Conservation (phyloP, 176 grass and related monocot species). For the Carex scoparia region DNA sequence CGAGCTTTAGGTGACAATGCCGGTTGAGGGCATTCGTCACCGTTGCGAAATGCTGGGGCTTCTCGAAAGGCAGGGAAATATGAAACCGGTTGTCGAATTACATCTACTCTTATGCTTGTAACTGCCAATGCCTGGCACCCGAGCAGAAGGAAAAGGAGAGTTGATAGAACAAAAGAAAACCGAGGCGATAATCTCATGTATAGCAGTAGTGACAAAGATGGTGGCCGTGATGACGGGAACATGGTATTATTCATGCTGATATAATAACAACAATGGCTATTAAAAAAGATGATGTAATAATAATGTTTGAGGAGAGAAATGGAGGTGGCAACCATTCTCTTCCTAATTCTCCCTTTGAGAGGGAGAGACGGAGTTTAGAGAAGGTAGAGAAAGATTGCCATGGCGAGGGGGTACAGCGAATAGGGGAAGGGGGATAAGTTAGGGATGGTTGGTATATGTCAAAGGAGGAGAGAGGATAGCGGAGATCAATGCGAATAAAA, state of each 20-base stretch:
- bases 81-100: slow-evolving; percentile 29
- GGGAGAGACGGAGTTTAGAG: slow-evolving; percentile 12
- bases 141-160: slow-evolving; percentile 2
- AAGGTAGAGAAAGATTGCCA: slow-evolving; percentile 23
- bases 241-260: neutral
- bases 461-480: slow-evolving; percentile 18
- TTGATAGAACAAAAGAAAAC: neutral
- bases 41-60: slow-evolving; percentile 63
- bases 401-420: slow-evolving; percentile 4
- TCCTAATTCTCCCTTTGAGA: slow-evolving; percentile 8
- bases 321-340: slow-evolving; percentile 20
- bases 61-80: slow-evolving; percentile 38
- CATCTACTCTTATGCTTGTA: slow-evolving; percentile 36
- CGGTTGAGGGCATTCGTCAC: slow-evolving; percentile 39
- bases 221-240: neutral
- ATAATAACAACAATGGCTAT: neutral
- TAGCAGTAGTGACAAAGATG: neutral
- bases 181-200: slow-evolving; percentile 8
- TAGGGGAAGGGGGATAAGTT: slow-evolving; percentile 25
- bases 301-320: neutral
- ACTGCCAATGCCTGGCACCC: neutral
- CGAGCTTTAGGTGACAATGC: slow-evolving; percentile 1
- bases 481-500: neutral
- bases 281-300: neutral
- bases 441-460: slow-evolving; percentile 13